Evolutionary conservation across 305 asterid genomes (phyloP).

Genomic region (Rubia occidens): DNA sequence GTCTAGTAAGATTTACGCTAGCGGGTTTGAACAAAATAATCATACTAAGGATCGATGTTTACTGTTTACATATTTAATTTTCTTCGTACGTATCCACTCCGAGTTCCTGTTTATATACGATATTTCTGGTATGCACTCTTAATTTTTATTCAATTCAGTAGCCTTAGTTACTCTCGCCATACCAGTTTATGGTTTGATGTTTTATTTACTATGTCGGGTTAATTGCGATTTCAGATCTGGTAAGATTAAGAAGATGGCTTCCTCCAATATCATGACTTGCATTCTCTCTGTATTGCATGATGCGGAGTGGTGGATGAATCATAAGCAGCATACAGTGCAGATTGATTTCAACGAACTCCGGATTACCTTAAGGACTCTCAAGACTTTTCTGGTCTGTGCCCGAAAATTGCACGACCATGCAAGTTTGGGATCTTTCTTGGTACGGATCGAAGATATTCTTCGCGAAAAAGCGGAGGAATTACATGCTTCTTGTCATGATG

Average conservation of each 20-base stretch:
- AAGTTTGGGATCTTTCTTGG: neutral
- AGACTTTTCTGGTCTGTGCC: neutral
- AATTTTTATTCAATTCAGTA: neutral
- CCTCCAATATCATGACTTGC: neutral
- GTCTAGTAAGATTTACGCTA: too few relatives aligned
- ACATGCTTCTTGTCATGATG: neutral
- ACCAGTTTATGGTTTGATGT: too few relatives aligned
- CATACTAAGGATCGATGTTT: too few relatives aligned
- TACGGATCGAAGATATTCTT: neutral
- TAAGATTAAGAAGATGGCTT: neutral
- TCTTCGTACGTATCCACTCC: too few relatives aligned
- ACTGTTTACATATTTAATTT: too few relatives aligned
- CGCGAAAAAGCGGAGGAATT: neutral
- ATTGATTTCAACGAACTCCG: too few relatives aligned
- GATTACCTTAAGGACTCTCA: neutral
- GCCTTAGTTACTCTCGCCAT: neutral
- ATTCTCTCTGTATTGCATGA: neutral
- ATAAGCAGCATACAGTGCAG: too few relatives aligned
- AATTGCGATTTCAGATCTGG: too few relatives aligned
- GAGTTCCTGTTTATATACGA: too few relatives aligned
- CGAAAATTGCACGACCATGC: neutral
- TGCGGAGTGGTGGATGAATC: neutral
- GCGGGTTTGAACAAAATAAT: too few relatives aligned
- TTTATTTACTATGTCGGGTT: too few relatives aligned
- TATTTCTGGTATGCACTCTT: neutral